phyloP scores from a whole-genome alignment of 2,329 filamentous ascomycete genomes.

The Alternaria ethzedia region DNA sequence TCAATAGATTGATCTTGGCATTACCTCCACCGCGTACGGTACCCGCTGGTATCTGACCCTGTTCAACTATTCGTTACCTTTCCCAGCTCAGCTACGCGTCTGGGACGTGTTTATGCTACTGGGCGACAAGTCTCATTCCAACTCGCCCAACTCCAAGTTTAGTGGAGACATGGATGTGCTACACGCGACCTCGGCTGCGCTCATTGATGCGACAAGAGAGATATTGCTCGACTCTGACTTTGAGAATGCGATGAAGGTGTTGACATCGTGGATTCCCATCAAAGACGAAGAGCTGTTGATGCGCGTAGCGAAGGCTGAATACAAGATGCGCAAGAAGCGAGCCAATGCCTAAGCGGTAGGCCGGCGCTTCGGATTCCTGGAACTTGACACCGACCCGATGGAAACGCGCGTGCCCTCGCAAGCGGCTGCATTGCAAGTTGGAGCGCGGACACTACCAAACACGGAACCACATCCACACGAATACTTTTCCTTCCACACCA shows the following conservation, averaged over 20 bases:
- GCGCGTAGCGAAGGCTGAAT: constrained; percentile 86
- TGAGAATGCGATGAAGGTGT: constrained; percentile 95
- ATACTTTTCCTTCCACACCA: constrained; percentile 25
- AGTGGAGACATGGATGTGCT: constrained; percentile 80
- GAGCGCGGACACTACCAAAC: constrained; percentile 17
- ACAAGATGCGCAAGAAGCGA: constrained; percentile 70
- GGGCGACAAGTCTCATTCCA: constrained; percentile 69
- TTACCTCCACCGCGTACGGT: constrained; percentile 90
- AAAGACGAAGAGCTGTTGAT: constrained; percentile 94
- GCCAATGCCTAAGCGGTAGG: constrained; percentile 35
- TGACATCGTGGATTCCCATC: constrained; percentile 92
- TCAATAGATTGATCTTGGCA: constrained; percentile 72
- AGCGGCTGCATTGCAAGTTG: constrained; percentile 12
- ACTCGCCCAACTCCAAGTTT: constrained; percentile 41
- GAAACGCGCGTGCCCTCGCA: constrained; percentile 12
- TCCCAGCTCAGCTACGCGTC: constrained; percentile 88
- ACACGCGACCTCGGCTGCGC: constrained; percentile 85
- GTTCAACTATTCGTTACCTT: constrained; percentile 96
- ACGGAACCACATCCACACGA: constrained; percentile 20
- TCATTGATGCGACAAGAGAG: constrained; percentile 88
- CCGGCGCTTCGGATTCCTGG: constrained; percentile 14
- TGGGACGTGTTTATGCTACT: constrained; percentile 99
- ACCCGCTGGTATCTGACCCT: constrained; percentile 97
- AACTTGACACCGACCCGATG: neutral
- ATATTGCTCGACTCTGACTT: constrained; percentile 93